These are phyloP conservation scores for Kuraishia cidri DNA, from an alignment of 805 yeast species.

Conservation along the genomic window DNA sequence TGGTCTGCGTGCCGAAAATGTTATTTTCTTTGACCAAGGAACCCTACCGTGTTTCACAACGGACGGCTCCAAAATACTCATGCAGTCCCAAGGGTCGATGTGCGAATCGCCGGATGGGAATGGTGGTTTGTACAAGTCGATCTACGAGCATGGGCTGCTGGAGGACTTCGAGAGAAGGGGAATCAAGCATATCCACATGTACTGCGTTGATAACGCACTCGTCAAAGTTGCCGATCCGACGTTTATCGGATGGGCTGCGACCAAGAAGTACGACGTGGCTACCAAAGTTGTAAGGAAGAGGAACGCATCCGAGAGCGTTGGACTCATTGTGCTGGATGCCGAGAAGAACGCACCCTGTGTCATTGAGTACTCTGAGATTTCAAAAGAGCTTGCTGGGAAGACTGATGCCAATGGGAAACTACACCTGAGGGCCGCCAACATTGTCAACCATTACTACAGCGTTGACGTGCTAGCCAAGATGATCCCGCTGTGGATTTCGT, in stretches of 20 bases:
- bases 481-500: constrained; percentile 63
- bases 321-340: constrained; percentile 71
- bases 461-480: constrained; percentile 55
- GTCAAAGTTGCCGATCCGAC: constrained; percentile 92
- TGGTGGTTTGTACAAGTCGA: constrained; percentile 91
- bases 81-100: constrained; percentile 44
- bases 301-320: constrained; percentile 82
- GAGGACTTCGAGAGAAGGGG: constrained; percentile 61
- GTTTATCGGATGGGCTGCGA: constrained; percentile 77
- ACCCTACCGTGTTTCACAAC: constrained; percentile 80
- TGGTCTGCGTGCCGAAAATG: constrained; percentile 54
- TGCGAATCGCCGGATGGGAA: constrained; percentile 96
- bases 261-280: constrained; percentile 61
- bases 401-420: constrained; percentile 54
- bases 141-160: constrained; percentile 52
- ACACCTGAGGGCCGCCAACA: constrained; percentile 86
- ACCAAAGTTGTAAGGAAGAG: constrained; percentile 94
- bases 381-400: constrained; percentile 61
- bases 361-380: constrained; percentile 90
- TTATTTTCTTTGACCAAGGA: constrained; percentile 88
- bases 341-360: constrained; percentile 66
- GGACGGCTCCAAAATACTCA: constrained; percentile 61
- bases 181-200: constrained; percentile 88
- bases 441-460: constrained; percentile 93
- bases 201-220: constrained; percentile 91